phyloP scores from a whole-genome alignment of 441 rosid species.

The Corymbia calophylla region DNA sequence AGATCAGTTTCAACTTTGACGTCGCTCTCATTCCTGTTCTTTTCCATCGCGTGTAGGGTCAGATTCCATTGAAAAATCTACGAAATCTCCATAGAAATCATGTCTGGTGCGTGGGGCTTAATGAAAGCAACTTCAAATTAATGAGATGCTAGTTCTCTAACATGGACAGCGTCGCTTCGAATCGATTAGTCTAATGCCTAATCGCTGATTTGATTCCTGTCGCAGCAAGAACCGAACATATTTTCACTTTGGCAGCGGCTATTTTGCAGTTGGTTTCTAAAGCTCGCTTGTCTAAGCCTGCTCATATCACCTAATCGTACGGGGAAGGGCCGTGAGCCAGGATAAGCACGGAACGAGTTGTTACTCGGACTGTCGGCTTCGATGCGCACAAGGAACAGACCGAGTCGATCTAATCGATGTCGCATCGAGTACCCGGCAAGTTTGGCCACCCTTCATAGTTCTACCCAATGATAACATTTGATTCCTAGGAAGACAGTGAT shows the following conservation, averaged over 20 bases:
- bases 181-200: background rate
- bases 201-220: background rate
- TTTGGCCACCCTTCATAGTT: background rate
- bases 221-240: background rate
- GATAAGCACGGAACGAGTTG: background rate
- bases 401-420: background rate
- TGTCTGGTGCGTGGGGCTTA: background rate
- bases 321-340: background rate
- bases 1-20: background rate
- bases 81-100: background rate
- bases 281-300: background rate
- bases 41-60: background rate
- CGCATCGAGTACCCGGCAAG: background rate
- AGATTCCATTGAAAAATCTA: background rate
- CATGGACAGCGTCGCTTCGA: background rate
- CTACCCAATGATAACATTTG: background rate
- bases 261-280: background rate
- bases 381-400: background rate
- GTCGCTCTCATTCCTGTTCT: background rate
- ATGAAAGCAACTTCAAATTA: background rate
- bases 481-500: background rate
- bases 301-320: background rate
- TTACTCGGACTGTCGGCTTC: background rate
- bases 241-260: background rate
- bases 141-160: background rate